A percentile compares a stretch with the other conserved stretches of the same genome.
These are phyloP conservation scores for Aquilaria yunnanensis DNA, from an alignment of 345 rosid genomes.

Conservation along the genomic window DNA sequence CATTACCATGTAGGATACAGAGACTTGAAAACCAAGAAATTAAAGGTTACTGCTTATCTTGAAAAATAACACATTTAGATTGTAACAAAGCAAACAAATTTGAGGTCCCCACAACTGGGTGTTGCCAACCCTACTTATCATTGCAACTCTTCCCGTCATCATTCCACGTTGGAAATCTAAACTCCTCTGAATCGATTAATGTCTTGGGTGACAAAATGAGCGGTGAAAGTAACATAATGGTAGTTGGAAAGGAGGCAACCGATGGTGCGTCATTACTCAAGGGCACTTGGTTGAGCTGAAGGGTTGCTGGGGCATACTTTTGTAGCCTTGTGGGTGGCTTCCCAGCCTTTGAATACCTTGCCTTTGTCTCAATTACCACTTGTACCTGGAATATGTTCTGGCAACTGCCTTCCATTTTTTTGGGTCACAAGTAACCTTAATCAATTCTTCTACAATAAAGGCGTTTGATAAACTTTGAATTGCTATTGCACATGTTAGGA, in stretches of 20 bases:
- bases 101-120: conserved; percentile 23
- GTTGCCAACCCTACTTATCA: conserved; percentile 19
- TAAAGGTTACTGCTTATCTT: conserved; percentile 16
- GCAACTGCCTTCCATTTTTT: conserved; percentile 21
- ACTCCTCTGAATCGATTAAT: conserved; percentile 19
- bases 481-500: too few species aligned
- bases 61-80: conserved; percentile 40
- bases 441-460: too few species aligned
- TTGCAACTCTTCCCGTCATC: neutral
- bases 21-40: too few species aligned
- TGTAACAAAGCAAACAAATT: conserved; percentile 29
- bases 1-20: too few species aligned
- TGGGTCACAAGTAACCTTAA: neutral
- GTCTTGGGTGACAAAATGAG: conserved; percentile 28
- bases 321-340: conserved; percentile 66
- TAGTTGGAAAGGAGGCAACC: conserved; percentile 1
- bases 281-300: conserved; percentile 25
- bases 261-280: neutral
- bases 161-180: conserved; percentile 11
- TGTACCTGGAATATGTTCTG: conserved; percentile 22
- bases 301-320: conserved; percentile 41
- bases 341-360: conserved; percentile 5
- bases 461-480: too few species aligned
- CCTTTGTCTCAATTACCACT: conserved; percentile 8
- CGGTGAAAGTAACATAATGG: conserved; percentile 60